phyloP scores from a whole-genome alignment of 768 basidiomycete genomes.

The Zangia roseola region DNA sequence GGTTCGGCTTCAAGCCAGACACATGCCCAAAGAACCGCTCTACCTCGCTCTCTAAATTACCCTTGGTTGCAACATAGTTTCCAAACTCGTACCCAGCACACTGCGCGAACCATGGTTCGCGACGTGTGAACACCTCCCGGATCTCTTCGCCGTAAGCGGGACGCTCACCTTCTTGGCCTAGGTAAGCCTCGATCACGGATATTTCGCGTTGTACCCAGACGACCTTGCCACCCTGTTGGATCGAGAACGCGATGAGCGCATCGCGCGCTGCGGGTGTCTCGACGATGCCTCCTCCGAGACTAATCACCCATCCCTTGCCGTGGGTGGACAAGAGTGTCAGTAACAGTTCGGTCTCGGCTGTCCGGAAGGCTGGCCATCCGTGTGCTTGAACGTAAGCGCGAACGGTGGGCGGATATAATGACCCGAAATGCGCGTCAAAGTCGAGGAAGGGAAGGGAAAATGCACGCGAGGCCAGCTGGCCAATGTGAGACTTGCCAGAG shows the following conservation, averaged over 20 bases:
- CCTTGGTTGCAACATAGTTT: slow-evolving; percentile 56
- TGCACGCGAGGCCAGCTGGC: slow-evolving; percentile 68
- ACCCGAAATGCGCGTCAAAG: slow-evolving; percentile 78
- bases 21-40: slow-evolving; percentile 88
- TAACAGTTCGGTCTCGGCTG: slow-evolving; percentile 69
- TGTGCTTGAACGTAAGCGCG: slow-evolving; percentile 75
- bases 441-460: slow-evolving; percentile 79
- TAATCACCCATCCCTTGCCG: slow-evolving; percentile 68
- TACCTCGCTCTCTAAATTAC: slow-evolving; percentile 53
- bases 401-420: slow-evolving; percentile 58
- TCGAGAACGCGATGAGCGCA: slow-evolving; percentile 64
- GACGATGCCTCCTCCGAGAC: slow-evolving; percentile 92
- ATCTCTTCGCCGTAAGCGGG: slow-evolving; percentile 90
- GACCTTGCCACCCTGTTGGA: slow-evolving; percentile 59
- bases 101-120: slow-evolving; percentile 84
- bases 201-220: slow-evolving; percentile 82
- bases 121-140: slow-evolving; percentile 76
- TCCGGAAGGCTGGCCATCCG: slow-evolving; percentile 91
- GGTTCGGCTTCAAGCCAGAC: slow-evolving; percentile 67
- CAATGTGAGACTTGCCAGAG: slow-evolving; percentile 90
- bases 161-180: slow-evolving; percentile 70
- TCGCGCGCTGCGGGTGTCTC: slow-evolving; percentile 78
- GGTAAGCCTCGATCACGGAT: slow-evolving; percentile 78
- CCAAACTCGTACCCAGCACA: slow-evolving; percentile 81
- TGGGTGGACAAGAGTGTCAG: slow-evolving; percentile 60